phyloP scores from a whole-genome alignment of 2,329 filamentous ascomycete genomes.

The Thyridium curvatum region DNA sequence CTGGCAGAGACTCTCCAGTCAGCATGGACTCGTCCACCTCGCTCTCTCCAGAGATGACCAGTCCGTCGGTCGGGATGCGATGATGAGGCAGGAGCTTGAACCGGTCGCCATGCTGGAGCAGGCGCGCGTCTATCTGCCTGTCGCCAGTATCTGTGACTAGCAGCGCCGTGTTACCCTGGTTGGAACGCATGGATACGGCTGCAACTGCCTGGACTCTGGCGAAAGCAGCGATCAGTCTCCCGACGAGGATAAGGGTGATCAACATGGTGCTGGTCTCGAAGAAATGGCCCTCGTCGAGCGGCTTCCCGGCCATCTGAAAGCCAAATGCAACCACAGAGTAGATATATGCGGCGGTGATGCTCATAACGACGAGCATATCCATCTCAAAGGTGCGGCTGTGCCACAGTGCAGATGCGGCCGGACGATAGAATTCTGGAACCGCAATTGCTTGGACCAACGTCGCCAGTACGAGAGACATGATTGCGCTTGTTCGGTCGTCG shows the following conservation, averaged over 20 bases:
- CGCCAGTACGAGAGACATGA: constrained; percentile 50
- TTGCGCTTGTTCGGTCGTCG: too few relatives aligned
- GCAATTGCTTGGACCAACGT: constrained; percentile 59
- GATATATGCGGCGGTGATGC: constrained; percentile 57
- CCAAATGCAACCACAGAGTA: constrained; percentile 53
- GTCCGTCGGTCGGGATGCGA: constrained; percentile 62
- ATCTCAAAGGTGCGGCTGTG: constrained; percentile 57
- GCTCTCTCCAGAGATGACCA: constrained; percentile 52
- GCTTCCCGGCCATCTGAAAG: constrained; percentile 29
- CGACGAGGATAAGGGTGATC: constrained; percentile 52
- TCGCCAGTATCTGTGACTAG: constrained; percentile 29
- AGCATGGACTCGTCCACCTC: constrained; percentile 74
- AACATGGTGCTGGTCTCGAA: constrained; percentile 56
- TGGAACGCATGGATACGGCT: constrained; percentile 46
- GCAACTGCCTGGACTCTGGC: constrained; percentile 48
- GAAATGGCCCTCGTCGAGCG: constrained; percentile 43
- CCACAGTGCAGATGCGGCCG: constrained; percentile 53
- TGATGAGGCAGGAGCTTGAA: constrained; percentile 58
- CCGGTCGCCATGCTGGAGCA: constrained; percentile 65
- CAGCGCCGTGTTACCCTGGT: constrained; percentile 53
- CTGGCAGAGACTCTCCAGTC: constrained; percentile 61
- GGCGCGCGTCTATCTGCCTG: constrained; percentile 52
- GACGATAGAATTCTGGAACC: constrained; percentile 59
- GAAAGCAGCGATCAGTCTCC: constrained; percentile 42
- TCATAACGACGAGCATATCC: constrained; percentile 61